Base-by-base conservation (phyloP, 208 protist species). In the Crithidia thermophila region DNA sequence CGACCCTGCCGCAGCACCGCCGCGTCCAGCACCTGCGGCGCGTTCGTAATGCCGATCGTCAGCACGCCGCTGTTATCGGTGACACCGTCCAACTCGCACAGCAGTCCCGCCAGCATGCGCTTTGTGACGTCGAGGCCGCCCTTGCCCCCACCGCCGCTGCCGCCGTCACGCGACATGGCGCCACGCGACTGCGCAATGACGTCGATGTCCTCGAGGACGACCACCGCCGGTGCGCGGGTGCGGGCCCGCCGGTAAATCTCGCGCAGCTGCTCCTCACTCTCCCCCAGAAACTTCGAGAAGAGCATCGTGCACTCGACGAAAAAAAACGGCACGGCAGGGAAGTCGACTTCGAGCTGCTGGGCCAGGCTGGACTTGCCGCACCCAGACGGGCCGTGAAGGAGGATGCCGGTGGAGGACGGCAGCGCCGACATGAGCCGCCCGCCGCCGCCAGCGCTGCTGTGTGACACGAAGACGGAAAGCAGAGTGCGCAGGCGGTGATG, bases 61-160 rank as follows among this genome's bases (percentile, higher is more conserved):
- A 99, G 70, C 5, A 98, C 91, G 30, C 84, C 82, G n/a, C 72
- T 82, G 62, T 84, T 90, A 30, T 89, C 85, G 36, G 85, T 79
- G n/a, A 99, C 72, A 21, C 98, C 98, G 78, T 99, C 98, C 67
- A 99, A 81, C 78, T 99, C 98, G 70, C 98, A 99, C 4, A 99
- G 75, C 25, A 99, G 83, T 5, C 96, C 94, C 2, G 96, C 97
- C 14, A 99, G 76, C 71, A 99, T 97, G 31, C 97, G 87, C 27
- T 67, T 72, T 23, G 73, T 75, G 8, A 94, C 85, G 56, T 92
- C 79, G 10, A 93, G 52, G 18, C 76, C 71, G 7, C 55, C 61
- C 11, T 46, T 45, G 33, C 55, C 60, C 0, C 51, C 71, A 14
- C 61, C 68, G 30, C 62, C 56, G 11, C 45, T 57, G 23, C 51